phyloP scores from a whole-genome alignment of 2,329 filamentous ascomycete genomes.

The Clarireedia monteithiana region DNA sequence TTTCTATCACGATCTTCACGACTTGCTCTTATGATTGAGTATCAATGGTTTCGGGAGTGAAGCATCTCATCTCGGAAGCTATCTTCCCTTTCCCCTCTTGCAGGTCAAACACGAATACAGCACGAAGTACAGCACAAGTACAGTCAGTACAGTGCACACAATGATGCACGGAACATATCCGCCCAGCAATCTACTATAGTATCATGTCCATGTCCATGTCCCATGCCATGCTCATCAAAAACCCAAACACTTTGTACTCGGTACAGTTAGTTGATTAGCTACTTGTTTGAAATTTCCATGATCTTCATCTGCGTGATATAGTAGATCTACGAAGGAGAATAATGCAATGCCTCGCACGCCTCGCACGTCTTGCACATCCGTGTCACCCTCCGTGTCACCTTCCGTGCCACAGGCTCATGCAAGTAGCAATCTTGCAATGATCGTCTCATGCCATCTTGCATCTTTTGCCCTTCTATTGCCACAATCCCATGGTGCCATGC shows the following conservation, averaged over 20 bases:
- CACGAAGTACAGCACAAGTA: too few species aligned
- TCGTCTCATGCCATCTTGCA: background rate
- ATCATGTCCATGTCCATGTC: background rate
- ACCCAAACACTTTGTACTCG: background rate
- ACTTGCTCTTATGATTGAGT: too few species aligned
- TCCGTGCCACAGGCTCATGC: background rate
- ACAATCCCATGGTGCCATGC: background rate
- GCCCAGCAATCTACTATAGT: background rate
- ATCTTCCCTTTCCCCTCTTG: too few species aligned
- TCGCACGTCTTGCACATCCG: too few species aligned
- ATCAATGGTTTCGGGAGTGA: too few species aligned
- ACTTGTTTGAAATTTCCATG: background rate
- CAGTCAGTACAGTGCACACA: background rate
- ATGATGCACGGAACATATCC: background rate
- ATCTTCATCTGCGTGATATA: background rate
- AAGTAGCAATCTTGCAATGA: background rate
- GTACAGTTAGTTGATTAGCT: too few species aligned
- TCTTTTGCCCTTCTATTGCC: background rate
- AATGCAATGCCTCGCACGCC: too few species aligned
- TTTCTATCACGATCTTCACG: too few species aligned
- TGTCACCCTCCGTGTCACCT: background rate
- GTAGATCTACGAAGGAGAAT: too few species aligned
- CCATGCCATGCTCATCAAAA: slow-evolving; percentile 1
- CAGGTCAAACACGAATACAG: too few species aligned
- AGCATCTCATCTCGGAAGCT: too few species aligned